phyloP scores from a whole-genome alignment of 2,329 filamentous ascomycete genomes.

The Ascochyta rabiei region DNA sequence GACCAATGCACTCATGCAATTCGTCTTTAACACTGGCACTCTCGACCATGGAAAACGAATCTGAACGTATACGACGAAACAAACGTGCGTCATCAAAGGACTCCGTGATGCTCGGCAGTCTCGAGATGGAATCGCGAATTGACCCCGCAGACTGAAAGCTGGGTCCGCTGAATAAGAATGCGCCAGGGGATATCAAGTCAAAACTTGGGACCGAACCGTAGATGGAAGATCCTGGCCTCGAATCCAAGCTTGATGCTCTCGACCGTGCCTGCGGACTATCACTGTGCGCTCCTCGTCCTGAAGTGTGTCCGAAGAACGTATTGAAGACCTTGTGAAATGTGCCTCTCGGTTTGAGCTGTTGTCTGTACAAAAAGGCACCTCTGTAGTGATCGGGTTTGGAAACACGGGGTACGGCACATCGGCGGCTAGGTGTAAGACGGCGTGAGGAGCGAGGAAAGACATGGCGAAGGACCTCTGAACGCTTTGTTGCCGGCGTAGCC shows the following conservation, averaged over 20 bases:
- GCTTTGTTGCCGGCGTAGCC: constrained; percentile 11
- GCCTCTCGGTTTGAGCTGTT: constrained; percentile 24
- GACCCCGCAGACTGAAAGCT: constrained; percentile 36
- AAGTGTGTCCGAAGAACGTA: constrained; percentile 32
- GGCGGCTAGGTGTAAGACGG: constrained; percentile 2
- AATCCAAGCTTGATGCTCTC: constrained; percentile 29
- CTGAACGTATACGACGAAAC: constrained; percentile 23
- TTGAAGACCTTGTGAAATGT: constrained; percentile 37
- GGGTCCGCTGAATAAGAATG: constrained; percentile 45
- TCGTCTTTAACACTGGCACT: constrained; percentile 26
- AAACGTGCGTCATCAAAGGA: constrained; percentile 19
- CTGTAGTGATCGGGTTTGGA: constrained; percentile 20
- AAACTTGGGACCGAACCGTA: constrained; percentile 35
- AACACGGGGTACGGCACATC: constrained; percentile 11
- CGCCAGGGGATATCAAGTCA: constrained; percentile 40
- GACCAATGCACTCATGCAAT: constrained; percentile 32
- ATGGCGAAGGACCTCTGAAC: constrained; percentile 33
- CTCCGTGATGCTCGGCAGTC: constrained; percentile 24
- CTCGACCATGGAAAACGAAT: constrained; percentile 31
- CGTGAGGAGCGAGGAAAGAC: constrained; percentile 28
- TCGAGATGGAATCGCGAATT: constrained; percentile 27
- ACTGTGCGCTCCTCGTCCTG: constrained; percentile 6
- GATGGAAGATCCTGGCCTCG: constrained; percentile 22
- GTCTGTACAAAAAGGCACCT: constrained; percentile 18
- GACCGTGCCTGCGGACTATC: constrained; percentile 17